Evolutionary conservation across 2,329 filamentous ascomycete genomes (phyloP).

Genomic region (Trichoderma sp.): DNA sequence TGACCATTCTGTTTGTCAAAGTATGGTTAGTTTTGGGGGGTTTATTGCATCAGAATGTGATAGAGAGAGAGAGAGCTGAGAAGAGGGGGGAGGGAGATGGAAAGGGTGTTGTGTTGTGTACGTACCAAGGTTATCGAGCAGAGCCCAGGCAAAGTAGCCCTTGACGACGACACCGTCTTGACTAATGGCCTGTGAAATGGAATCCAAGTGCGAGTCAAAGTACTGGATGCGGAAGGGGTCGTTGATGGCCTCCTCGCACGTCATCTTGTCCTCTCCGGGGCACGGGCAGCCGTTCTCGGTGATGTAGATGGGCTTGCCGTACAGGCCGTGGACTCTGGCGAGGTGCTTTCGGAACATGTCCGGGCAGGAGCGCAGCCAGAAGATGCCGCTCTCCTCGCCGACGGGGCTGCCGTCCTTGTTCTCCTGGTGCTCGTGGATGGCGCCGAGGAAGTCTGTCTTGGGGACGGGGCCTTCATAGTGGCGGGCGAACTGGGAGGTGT

Average conservation of each 20-base stretch:
- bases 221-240: conserved; percentile 38
- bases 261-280: conserved; percentile 35
- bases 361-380: conserved; percentile 35
- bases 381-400: conserved; percentile 33
- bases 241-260: conserved; percentile 29
- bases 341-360: conserved; percentile 32
- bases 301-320: conserved; percentile 30
- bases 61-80: not conserved
- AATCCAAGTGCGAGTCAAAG: conserved; percentile 38
- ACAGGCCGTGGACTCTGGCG: conserved; percentile 26
- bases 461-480: conserved; percentile 27
- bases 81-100: not conserved
- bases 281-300: conserved; percentile 38
- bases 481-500: conserved; percentile 37
- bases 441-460: conserved; percentile 34
- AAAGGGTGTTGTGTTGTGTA: not conserved
- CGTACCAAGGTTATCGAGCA: conserved; percentile 37
- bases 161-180: conserved; percentile 32
- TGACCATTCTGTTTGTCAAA: conserved; percentile 31
- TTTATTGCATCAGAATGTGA: not conserved
- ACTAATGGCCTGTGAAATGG: conserved; percentile 32
- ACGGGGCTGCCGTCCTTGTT: conserved; percentile 31
- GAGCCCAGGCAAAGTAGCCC: conserved; percentile 37
- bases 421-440: conserved; percentile 33
- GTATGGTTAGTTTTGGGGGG: not conserved